Evolutionary conservation across 805 yeast species (phyloP), one percentile per base, ranked within the genome.

Genomic region (Teunomyces cretensis): DNA sequence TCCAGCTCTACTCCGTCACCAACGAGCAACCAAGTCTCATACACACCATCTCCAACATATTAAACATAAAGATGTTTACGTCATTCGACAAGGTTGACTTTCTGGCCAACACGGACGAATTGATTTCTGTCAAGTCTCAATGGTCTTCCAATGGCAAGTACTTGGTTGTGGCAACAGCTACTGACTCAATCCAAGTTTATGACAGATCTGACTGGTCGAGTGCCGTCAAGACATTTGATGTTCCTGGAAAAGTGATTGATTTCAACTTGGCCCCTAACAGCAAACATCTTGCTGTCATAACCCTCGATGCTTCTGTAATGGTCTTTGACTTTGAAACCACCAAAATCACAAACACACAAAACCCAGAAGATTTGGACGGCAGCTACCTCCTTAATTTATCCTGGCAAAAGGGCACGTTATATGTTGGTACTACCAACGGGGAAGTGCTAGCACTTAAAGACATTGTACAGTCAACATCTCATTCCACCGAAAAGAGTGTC

Each of bases 121-220:
- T 78, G 35, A 58, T 78, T 1, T 65, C 83, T 19, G 74, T 87
- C 0, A 76, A 75, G 33, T 74, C 81, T 2, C 78, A 76, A 30
- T 89, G 96, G 96, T 79, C 81, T 45, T 79, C 85, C 2, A 72
- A 76, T 43, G 96, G 96, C 13, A 78, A 78, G 43, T 61, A 70
- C n/a, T 69, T 89, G 39, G 88, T 90, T 2, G 56, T 88, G 14
- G 90, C 96, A 2, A 68, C 84, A 6, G 66, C 70, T 30, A 66
- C 73, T 15, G 67, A 71, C 38, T 65, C 72, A 2, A 71, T 84
- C 39, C 72, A 72, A 42, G 69, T 79, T 0, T 80, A 66, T 43
- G 62, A 67, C 44, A 61, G 79, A 43, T 54, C 61, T 16, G 60
- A 72, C 45, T 75, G 72, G 72, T 32, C 39, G 30, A 30, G 44